These are phyloP conservation scores for Lentinula detonsa DNA, from an alignment of 768 basidiomycete genomes.

Conservation along the genomic window DNA sequence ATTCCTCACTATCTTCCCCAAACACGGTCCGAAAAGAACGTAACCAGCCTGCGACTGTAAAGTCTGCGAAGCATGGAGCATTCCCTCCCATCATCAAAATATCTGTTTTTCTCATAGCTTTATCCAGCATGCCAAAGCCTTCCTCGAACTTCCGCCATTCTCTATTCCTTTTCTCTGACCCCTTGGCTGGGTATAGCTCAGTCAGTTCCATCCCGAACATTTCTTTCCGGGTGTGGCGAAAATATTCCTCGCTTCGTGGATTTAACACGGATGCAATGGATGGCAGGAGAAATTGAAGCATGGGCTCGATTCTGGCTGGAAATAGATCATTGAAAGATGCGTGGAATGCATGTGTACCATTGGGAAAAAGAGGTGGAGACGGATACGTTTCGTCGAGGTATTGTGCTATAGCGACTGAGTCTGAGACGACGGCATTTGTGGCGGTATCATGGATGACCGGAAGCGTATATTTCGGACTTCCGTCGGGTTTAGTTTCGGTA, in stretches of 20 bases:
- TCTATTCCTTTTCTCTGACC: neutral
- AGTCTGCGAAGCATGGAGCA: constrained; percentile 8
- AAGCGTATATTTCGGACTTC: constrained; percentile 25
- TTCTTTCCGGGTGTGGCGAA: constrained; percentile 4
- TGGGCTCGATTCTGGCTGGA: constrained; percentile 9
- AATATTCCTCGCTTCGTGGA: constrained; percentile 9
- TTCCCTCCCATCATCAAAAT: constrained; percentile 8
- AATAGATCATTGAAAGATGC: constrained; percentile 10
- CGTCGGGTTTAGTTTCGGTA: constrained; percentile 18
- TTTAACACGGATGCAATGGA: constrained; percentile 2
- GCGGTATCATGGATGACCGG: constrained; percentile 33
- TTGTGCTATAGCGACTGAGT: constrained; percentile 27
- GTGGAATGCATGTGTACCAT: constrained; percentile 23
- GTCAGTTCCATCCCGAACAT: constrained; percentile 5
- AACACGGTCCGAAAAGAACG: constrained; percentile 1
- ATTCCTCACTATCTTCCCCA: constrained; percentile 11
- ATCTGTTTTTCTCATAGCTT: constrained; percentile 5
- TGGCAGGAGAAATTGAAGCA: constrained; percentile 10
- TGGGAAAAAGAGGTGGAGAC: constrained; percentile 21
- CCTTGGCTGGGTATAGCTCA: constrained; percentile 2
- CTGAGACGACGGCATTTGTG: constrained; percentile 22
- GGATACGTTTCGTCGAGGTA: constrained; percentile 37
- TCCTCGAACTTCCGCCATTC: constrained; percentile 8
- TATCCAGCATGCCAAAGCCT: constrained; percentile 5
- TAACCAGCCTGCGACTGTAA: constrained; percentile 4